phyloP scores from a whole-genome alignment of 1,284 basidiomycete species.

The Naganishia liquefaciens region DNA sequence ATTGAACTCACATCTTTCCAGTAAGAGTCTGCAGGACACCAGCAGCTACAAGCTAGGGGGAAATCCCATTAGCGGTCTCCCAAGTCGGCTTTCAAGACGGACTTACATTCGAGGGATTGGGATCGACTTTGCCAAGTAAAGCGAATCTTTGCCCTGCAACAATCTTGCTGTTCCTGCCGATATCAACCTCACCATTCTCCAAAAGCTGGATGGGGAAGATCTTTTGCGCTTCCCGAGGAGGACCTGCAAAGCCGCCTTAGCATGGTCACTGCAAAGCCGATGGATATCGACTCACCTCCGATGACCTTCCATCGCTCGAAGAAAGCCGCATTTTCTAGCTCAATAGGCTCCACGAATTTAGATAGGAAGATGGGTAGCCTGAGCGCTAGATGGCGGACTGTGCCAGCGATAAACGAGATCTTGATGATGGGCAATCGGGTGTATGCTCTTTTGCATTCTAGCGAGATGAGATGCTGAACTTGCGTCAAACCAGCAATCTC shows the following conservation, averaged over 20 bases:
- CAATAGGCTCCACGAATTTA: slow-evolving; percentile 92
- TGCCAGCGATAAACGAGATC: slow-evolving; percentile 88
- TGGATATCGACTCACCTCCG: slow-evolving; percentile 62
- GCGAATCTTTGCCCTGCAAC: slow-evolving; percentile 75
- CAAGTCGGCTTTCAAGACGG: background rate
- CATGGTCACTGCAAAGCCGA: slow-evolving; percentile 10
- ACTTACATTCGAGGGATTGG: slow-evolving; percentile 65
- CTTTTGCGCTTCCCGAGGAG: slow-evolving; percentile 85
- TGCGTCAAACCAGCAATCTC: slow-evolving; percentile 80
- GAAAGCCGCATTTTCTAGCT: slow-evolving; percentile 78
- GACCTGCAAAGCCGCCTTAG: slow-evolving; percentile 41
- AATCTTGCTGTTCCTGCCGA: slow-evolving; percentile 69
- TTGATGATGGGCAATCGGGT: slow-evolving; percentile 74
- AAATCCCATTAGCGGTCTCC: background rate
- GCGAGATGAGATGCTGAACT: slow-evolving; percentile 85
- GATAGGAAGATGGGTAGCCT: slow-evolving; percentile 82
- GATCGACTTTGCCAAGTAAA: slow-evolving; percentile 76
- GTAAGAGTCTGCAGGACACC: slow-evolving; percentile 84
- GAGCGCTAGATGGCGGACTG: slow-evolving; percentile 80
- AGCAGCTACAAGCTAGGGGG: slow-evolving; percentile 76
- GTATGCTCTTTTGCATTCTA: slow-evolving; percentile 92
- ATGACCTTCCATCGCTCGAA: slow-evolving; percentile 99
- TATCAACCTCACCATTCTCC: slow-evolving; percentile 69
- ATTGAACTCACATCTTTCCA: slow-evolving; percentile 70
- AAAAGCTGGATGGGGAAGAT: slow-evolving; percentile 79